These are phyloP conservation scores for Coemansia sp. DNA, from an alignment of 192 early-diverging fungal genomes.

Conservation along the genomic window DNA sequence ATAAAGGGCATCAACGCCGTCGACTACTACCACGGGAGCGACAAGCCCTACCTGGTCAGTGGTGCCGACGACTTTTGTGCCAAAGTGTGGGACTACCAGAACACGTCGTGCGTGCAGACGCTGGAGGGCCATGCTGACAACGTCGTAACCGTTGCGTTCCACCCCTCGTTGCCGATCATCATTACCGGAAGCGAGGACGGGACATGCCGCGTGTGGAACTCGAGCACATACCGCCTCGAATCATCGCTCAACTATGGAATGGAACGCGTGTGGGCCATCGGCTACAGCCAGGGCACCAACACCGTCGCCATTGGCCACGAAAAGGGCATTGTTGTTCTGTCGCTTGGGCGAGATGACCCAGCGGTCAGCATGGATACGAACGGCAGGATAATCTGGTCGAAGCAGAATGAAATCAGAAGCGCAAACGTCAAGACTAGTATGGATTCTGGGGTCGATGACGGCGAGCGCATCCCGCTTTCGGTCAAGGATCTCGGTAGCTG, in stretches of 20 bases:
- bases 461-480: constrained; percentile 81
- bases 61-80: constrained; percentile 94
- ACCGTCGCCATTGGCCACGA: constrained; percentile 96
- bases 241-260: constrained; percentile 98
- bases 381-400: constrained; percentile 98
- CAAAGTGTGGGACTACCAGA: constrained; percentile 99
- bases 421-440: constrained; percentile 87
- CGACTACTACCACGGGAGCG: constrained; percentile 97
- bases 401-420: constrained; percentile 94
- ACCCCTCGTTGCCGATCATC: constrained; percentile 97
- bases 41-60: constrained; percentile 96
- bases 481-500: constrained; percentile 97
- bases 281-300: constrained; percentile 83
- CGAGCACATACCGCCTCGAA: constrained; percentile 95
- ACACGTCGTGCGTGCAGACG: constrained; percentile 98
- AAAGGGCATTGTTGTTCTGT: constrained; percentile 93
- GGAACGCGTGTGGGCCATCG: constrained; percentile 96
- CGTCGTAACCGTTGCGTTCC: constrained; percentile 86
- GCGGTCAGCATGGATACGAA: constrained; percentile 94
- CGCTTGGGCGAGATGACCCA: constrained; percentile 95
- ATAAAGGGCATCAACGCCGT: constrained; percentile 99
- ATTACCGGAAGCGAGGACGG: constrained; percentile 96
- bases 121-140: constrained; percentile 97
- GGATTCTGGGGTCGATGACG: constrained; percentile 89
- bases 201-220: constrained; percentile 93